Percentiles rank a stretch among this genome's conserved stretches.
Evolutionary conservation across 345 rosid genomes (phyloP).

Genomic region (Melastoma malabathricum): DNA sequence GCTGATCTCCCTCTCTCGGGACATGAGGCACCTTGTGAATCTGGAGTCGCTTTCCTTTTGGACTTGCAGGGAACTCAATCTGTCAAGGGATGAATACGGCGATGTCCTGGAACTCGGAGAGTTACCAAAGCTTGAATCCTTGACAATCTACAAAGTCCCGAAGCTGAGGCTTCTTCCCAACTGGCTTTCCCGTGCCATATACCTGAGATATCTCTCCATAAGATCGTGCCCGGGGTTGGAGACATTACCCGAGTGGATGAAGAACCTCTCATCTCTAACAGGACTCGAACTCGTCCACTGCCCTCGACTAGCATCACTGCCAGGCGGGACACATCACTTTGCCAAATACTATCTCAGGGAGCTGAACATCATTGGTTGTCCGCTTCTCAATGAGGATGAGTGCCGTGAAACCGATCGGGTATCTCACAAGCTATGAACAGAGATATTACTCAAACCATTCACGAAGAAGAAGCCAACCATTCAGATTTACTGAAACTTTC

Average conservation of each 20-base stretch:
- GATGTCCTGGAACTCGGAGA: background rate
- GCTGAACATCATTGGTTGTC: background rate
- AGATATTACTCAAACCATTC: no score
- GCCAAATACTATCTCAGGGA: background rate
- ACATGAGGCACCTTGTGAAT: background rate
- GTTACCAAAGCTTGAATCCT: slow-evolving; percentile 6
- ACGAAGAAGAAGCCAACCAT: slow-evolving; percentile 3
- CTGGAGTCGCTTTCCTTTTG: background rate
- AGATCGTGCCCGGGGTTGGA: slow-evolving; percentile 10
- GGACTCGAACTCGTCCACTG: background rate
- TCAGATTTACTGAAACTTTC: slow-evolving; percentile 29
- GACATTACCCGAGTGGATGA: background rate
- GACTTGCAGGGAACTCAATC: background rate
- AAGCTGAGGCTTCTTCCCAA: slow-evolving; percentile 11
- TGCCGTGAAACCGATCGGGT: no score
- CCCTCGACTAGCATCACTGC: background rate
- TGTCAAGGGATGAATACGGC: background rate
- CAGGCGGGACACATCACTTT: background rate
- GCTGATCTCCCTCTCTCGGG: background rate
- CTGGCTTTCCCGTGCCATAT: slow-evolving; percentile 2
- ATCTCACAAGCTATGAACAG: no score
- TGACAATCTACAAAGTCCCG: slow-evolving; percentile 10
- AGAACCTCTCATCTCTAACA: background rate
- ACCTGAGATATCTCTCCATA: slow-evolving; percentile 9
- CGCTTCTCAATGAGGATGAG: background rate